Evolutionary conservation across 2,329 filamentous ascomycete genomes (phyloP).

Genomic region (Trichoderma brevicompactum): DNA sequence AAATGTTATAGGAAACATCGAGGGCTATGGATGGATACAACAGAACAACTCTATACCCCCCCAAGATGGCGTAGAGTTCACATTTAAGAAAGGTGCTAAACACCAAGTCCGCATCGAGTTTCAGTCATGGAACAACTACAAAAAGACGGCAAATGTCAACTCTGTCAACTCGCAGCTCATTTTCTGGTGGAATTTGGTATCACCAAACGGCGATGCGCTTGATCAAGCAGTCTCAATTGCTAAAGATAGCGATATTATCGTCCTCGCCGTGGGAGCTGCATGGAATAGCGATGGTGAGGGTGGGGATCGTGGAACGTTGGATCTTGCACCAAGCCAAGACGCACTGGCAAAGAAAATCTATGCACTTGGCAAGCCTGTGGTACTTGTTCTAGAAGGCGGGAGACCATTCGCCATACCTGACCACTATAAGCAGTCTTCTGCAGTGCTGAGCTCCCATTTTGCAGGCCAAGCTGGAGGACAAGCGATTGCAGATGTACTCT

Average conservation of each 20-base stretch:
- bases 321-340: conserved; percentile 25
- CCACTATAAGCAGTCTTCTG: conserved; percentile 14
- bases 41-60: conserved; percentile 9
- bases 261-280: conserved; percentile 19
- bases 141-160: conserved; percentile 29
- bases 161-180: conserved; percentile 28
- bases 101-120: conserved; percentile 24
- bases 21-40: conserved; percentile 15
- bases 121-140: conserved; percentile 26
- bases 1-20: conserved; percentile 16
- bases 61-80: conserved; percentile 16
- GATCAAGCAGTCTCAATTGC: conserved; percentile 22
- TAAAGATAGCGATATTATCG: conserved; percentile 23
- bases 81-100: conserved; percentile 10
- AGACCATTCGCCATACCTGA: conserved; percentile 26
- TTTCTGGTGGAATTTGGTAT: conserved; percentile 28
- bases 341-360: conserved; percentile 18
- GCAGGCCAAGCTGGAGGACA: conserved; percentile 25
- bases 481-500: conserved; percentile 24
- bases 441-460: conserved; percentile 21
- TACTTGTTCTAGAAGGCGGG: conserved; percentile 24
- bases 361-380: conserved; percentile 21
- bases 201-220: conserved; percentile 5
- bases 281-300: conserved; percentile 26
- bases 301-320: conserved; percentile 9